A percentile compares a stretch with the other conserved stretches of the same genome.
These are phyloP conservation scores for Rhododendron henanense DNA, from an alignment of 148 eudicot species.

Conservation along the genomic window DNA sequence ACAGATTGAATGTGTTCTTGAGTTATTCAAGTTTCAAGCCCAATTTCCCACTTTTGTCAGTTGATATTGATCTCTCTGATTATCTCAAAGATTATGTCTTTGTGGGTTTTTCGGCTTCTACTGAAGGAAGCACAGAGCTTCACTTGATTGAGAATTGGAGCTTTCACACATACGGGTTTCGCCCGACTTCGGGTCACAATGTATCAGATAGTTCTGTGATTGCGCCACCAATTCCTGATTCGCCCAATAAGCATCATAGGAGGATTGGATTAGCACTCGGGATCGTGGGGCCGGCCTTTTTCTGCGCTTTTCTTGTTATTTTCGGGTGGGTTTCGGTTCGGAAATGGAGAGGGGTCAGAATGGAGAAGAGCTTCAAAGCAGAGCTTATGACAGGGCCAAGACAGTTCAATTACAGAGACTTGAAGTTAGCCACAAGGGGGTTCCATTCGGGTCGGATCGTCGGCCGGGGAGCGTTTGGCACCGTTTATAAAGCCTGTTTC, in stretches of 20 bases:
- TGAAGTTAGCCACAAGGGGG: conserved; percentile 57
- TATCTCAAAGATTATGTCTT: conserved; percentile 56
- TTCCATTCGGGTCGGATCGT: conserved; percentile 58
- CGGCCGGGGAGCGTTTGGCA: conserved; percentile 80
- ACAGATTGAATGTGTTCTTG: conserved; percentile 47
- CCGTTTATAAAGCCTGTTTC: conserved; percentile 71
- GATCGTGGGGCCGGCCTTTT: conserved; percentile 51
- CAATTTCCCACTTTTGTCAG: conserved; percentile 37
- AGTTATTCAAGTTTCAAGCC: conserved; percentile 52
- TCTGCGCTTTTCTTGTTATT: conserved; percentile 37
- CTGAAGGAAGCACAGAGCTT: conserved; percentile 84
- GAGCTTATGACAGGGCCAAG: conserved; percentile 59
- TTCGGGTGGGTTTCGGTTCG: conserved; percentile 48
- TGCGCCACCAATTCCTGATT: conserved; percentile 30
- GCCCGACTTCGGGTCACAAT: conserved; percentile 50
- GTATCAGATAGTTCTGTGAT: conserved; percentile 63
- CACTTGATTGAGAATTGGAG: conserved; percentile 63
- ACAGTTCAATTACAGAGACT: conserved; percentile 64
- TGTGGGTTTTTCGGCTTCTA: conserved; percentile 86
- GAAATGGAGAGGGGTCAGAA: conserved; percentile 42
- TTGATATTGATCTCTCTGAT: conserved; percentile 47
- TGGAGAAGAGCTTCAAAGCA: conserved; percentile 46
- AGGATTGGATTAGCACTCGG: conserved; percentile 57
- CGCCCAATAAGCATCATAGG: conserved; percentile 25
- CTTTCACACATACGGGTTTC: conserved; percentile 53